Evolutionary conservation across 2,329 filamentous ascomycete species (phyloP).

Genomic region (Chaetomium sp.): DNA sequence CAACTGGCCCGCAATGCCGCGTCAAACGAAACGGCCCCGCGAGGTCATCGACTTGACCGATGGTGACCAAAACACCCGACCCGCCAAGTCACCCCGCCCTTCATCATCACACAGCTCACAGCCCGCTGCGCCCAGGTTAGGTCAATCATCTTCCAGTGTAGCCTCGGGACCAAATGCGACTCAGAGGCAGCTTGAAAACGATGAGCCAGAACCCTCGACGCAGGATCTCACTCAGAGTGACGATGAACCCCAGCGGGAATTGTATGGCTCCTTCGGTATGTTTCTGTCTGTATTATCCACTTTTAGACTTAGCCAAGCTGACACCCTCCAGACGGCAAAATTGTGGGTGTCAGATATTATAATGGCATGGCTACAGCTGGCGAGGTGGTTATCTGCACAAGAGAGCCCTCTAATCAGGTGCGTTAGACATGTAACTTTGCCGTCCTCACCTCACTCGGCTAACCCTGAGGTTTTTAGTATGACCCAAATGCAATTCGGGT

Average conservation of each 20-base stretch:
- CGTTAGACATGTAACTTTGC: conserved; percentile 33
- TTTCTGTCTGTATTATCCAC: background rate
- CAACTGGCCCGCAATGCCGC: conserved; percentile 21
- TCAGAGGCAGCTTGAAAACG: background rate
- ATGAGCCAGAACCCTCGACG: conserved; percentile 43
- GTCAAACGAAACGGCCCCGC: conserved; percentile 42
- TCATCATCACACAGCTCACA: conserved; percentile 16
- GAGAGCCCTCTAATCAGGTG: conserved; percentile 67
- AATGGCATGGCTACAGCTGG: conserved; percentile 61
- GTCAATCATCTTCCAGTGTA: conserved; percentile 5
- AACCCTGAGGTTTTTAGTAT: conserved; percentile 45
- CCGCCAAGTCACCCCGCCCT: conserved; percentile 35
- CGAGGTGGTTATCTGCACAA: conserved; percentile 62
- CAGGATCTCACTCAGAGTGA: conserved; percentile 50
- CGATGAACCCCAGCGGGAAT: conserved; percentile 46
- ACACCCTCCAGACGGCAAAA: conserved; percentile 46
- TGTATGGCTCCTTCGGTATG: conserved; percentile 52
- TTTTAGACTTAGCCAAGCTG: background rate
- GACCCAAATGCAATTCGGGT: conserved; percentile 78
- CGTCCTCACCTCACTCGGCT: conserved; percentile 7
- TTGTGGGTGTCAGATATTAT: conserved; percentile 62
- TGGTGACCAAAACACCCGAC: conserved; percentile 37
- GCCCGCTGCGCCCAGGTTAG: conserved; percentile 15
- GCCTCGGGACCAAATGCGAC: background rate
- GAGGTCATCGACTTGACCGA: conserved; percentile 47